A percentile compares a stretch with the other conserved stretches of the same genome.
phyloP scores from a whole-genome alignment of 2,329 filamentous ascomycete species.

The Teratosphaeria epicoccoides region DNA sequence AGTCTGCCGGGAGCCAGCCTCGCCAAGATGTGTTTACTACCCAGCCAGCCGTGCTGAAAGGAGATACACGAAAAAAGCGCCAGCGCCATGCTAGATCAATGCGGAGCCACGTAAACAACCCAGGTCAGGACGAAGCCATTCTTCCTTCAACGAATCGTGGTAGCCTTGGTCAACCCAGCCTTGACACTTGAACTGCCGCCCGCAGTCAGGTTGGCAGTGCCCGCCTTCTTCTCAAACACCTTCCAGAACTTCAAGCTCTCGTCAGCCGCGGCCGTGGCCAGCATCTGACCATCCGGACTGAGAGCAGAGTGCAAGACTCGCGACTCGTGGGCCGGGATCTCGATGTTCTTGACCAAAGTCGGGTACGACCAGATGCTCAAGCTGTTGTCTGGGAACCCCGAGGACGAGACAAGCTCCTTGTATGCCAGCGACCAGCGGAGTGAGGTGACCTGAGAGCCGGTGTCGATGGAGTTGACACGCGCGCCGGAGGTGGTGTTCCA shows the following conservation, averaged over 20 bases:
- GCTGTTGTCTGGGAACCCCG: constrained; percentile 98
- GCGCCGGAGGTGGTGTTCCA: constrained; percentile 99
- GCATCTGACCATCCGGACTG: constrained; percentile 94
- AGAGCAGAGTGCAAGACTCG: constrained; percentile 93
- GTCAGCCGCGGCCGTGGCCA: constrained; percentile 90
- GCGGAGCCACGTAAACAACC: neutral
- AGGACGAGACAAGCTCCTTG: constrained; percentile 95
- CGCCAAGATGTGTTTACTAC: neutral
- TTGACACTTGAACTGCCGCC: constrained; percentile 63
- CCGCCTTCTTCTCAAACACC: constrained; percentile 97
- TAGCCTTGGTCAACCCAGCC: constrained; percentile 78
- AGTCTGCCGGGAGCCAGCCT: neutral
- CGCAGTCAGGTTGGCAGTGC: constrained; percentile 52
- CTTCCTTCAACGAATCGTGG: constrained; percentile 46
- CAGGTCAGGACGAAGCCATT: neutral
- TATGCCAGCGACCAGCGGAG: constrained; percentile 94
- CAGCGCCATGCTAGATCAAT: neutral
- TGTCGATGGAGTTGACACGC: constrained; percentile 97
- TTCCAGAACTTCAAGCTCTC: constrained; percentile 99
- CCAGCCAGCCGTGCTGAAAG: constrained; percentile 10
- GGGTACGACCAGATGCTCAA: constrained; percentile 99
- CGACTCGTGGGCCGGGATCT: constrained; percentile 96
- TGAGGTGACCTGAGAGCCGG: constrained; percentile 91
- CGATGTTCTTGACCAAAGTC: constrained; percentile 88
- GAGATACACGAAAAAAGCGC: neutral